Evolutionary conservation across 2,329 filamentous ascomycete genomes (phyloP).

Genomic region (Fusarium ambrosium): DNA sequence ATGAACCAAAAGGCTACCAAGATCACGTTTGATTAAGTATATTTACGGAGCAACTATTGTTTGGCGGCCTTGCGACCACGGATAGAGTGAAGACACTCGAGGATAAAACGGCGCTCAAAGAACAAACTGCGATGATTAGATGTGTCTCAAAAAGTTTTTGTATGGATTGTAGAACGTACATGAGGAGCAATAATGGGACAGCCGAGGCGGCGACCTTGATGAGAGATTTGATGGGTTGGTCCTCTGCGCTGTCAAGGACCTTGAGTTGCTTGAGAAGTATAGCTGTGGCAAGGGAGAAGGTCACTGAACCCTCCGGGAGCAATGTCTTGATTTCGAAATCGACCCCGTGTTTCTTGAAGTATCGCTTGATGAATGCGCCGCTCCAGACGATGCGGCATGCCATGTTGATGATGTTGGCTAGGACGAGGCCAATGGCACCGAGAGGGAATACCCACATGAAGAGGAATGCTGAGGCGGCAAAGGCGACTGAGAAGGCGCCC

Average conservation of each 20-base stretch:
- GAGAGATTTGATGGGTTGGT: constrained; percentile 52
- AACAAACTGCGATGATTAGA: constrained; percentile 60
- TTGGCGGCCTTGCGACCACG: constrained; percentile 50
- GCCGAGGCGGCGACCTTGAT: constrained; percentile 64
- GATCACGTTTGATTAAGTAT: constrained; percentile 83
- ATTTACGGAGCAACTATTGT: constrained; percentile 40
- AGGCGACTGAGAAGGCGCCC: constrained; percentile 82
- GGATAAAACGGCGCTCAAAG: constrained; percentile 67
- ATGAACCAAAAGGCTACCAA: constrained; percentile 88
- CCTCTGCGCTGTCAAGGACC: constrained; percentile 40
- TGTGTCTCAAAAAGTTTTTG: constrained; percentile 28
- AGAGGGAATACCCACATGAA: constrained; percentile 77
- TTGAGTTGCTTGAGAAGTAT: constrained; percentile 46
- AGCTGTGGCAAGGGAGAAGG: constrained; percentile 47
- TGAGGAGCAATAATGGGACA: constrained; percentile 64
- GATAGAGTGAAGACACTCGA: constrained; percentile 63
- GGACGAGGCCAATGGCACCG: constrained; percentile 85
- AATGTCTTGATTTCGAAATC: constrained; percentile 46
- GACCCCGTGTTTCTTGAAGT: constrained; percentile 65
- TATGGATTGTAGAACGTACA: constrained; percentile 68
- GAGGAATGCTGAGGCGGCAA: constrained; percentile 80
- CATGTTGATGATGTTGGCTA: constrained; percentile 94
- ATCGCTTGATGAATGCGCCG: constrained; percentile 75
- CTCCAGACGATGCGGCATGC: constrained; percentile 86
- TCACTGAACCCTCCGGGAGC: constrained; percentile 47